phyloP scores from a whole-genome alignment of 768 basidiomycete species.

The Lactarius vividus region DNA sequence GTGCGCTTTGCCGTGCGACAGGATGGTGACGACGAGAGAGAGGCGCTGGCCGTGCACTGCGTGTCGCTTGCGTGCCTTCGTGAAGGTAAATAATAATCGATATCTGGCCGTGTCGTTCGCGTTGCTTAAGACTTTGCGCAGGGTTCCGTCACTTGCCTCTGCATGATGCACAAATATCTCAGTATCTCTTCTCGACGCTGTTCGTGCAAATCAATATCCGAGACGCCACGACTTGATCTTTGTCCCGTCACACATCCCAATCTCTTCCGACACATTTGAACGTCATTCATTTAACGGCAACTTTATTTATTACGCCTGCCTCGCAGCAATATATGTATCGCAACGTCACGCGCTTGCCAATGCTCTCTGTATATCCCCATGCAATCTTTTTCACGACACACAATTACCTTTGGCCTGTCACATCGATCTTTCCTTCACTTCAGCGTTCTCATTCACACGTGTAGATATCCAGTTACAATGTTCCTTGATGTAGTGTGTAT shows the following conservation, averaged over 20 bases:
- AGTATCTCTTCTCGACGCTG: conserved; percentile 90
- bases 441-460: neutral
- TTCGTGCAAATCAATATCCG: conserved; percentile 67
- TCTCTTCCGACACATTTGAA: neutral
- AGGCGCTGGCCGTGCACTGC: conserved; percentile 73
- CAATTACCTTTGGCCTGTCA: too few species aligned
- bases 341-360: neutral
- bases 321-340: conserved; percentile 12
- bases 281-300: neutral
- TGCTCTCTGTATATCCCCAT: conserved; percentile 1
- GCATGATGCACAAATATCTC: conserved; percentile 82
- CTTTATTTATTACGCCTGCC: neutral
- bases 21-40: conserved; percentile 57
- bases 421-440: neutral
- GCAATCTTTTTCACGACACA: neutral
- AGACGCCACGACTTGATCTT: conserved; percentile 29
- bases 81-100: conserved; percentile 48
- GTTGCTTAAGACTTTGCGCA: conserved; percentile 35
- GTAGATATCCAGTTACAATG: neutral
- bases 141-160: conserved; percentile 90
- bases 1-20: conserved; percentile 74
- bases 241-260: neutral
- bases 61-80: conserved; percentile 67
- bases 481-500: conserved; percentile 3
- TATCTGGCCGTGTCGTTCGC: conserved; percentile 24